Base-by-base conservation (phyloP, 805 yeast species). In the Allodekkera sacchari region DNA sequence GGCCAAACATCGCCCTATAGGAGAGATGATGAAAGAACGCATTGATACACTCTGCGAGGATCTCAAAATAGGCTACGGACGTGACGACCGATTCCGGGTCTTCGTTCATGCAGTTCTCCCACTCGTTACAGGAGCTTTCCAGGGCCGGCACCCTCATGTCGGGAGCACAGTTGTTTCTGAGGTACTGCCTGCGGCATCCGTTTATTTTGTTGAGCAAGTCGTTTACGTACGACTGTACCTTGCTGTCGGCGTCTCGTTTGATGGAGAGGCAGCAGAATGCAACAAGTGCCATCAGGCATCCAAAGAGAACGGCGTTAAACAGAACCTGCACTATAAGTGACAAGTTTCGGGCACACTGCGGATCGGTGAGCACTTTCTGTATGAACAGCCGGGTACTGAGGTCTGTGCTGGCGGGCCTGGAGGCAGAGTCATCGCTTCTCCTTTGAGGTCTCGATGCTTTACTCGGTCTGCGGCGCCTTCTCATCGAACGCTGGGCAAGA, bases 101-200 rank as follows among this genome's bases (percentile, higher is more conserved):
- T 30, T 77, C 59, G 44, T 77, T 73, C 87, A 84, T 83, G 53
- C 98, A 92, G 35, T 67, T 68, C 38, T 73, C 79, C 92, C 94
- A 84, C 22, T 64, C 65, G 22, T 67, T 61, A 54, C 98, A 89
- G 10, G 71, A 59, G 2, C 57, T 54, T 44, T 80, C 92, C 12
- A 85, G 53, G 0, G 84, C 87, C 0, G 95, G 95, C 0, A 77
- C 88, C 10, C 89, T 61, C 28, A 47, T 43, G 3, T 64, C 75
- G 4, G 73, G 71, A 2, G 71, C 64, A 51, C 98, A 89, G 42
- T 77, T 71, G 54, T 89, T 88, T 18, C 76, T 55, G 10, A 68
- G 53, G 48, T 80, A 89, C 35, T 83, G 78, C 22, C 77, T 61
- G 6, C 79, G 62, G 55, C 98, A 89, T 19, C 61, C 38, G 10